A percentile compares a stretch with the other conserved stretches of the same genome.
These are phyloP conservation scores for Syzygium grande DNA, from an alignment of 345 rosid genomes.

Conservation along the genomic window DNA sequence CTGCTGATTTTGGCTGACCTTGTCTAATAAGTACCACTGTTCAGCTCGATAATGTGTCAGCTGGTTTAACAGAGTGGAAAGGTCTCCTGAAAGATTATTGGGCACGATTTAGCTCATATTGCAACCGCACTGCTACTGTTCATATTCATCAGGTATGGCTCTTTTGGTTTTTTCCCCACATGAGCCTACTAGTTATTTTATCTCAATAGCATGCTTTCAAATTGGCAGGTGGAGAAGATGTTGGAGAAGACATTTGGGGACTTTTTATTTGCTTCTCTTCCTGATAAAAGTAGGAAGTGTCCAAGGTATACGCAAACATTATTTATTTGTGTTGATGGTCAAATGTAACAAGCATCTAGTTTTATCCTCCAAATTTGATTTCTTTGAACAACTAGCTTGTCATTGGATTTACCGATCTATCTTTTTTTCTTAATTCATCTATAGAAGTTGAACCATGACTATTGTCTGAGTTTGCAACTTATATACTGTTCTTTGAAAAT, in stretches of 20 bases:
- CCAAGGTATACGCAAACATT: conserved; percentile 47
- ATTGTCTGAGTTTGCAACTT: not conserved
- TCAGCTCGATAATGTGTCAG: conserved; percentile 97
- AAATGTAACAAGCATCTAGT: not conserved
- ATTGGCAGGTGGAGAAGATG: conserved; percentile 85
- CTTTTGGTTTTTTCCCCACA: not conserved
- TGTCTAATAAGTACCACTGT: conserved; percentile 3
- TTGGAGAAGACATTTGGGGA: conserved; percentile 72
- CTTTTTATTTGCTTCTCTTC: conserved; percentile 76
- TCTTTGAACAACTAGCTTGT: not conserved
- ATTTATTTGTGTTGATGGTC: not conserved
- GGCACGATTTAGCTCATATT: conserved; percentile 82
- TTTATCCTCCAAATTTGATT: not conserved
- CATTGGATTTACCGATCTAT: not conserved
- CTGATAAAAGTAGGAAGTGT: conserved; percentile 61
- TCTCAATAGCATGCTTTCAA: not conserved
- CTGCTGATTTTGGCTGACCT: not conserved
- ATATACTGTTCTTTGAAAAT: not conserved
- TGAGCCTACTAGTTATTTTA: not conserved
- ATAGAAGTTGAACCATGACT: not conserved
- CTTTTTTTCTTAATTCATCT: not conserved
- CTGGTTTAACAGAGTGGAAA: conserved; percentile 96
- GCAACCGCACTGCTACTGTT: conserved; percentile 50
- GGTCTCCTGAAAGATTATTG: conserved; percentile 91
- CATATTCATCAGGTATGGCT: conserved; percentile 70